A percentile compares a stretch with the other conserved stretches of the same genome.
These are phyloP conservation scores for Mycena indigotica DNA, from an alignment of 768 basidiomycete species.

Conservation along the genomic window DNA sequence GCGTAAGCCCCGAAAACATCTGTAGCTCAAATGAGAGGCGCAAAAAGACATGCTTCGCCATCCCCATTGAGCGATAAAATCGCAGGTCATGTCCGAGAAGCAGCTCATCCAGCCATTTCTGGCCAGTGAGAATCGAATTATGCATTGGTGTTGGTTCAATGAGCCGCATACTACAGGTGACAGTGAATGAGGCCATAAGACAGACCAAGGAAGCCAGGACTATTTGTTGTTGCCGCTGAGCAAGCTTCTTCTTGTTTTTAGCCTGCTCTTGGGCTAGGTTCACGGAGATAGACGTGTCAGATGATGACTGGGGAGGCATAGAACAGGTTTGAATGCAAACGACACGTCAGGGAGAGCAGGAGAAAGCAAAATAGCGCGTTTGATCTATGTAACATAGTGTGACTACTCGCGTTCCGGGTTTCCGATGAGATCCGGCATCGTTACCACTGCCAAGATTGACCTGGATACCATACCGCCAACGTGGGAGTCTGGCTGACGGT, in stretches of 20 bases:
- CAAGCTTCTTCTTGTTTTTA: neutral
- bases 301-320: neutral
- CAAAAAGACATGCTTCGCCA: constrained; percentile 26
- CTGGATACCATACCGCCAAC: neutral
- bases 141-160: neutral
- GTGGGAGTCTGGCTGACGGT: neutral
- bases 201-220: neutral
- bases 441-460: neutral
- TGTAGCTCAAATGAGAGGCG: constrained; percentile 27
- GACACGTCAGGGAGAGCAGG: neutral
- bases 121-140: constrained; percentile 26
- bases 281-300: neutral
- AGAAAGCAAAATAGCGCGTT: neutral
- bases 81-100: constrained; percentile 22
- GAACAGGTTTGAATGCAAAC: neutral
- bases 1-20: constrained; percentile 9
- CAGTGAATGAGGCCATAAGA: neutral
- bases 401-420: neutral
- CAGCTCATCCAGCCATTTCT: constrained; percentile 26
- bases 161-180: neutral
- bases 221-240: neutral
- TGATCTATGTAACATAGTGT: neutral
- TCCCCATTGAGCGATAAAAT: constrained; percentile 23
- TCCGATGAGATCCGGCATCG: neutral
- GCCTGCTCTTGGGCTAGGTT: neutral